phyloP scores from a whole-genome alignment of 2,329 filamentous ascomycete genomes.

The Epichloe baconii region DNA sequence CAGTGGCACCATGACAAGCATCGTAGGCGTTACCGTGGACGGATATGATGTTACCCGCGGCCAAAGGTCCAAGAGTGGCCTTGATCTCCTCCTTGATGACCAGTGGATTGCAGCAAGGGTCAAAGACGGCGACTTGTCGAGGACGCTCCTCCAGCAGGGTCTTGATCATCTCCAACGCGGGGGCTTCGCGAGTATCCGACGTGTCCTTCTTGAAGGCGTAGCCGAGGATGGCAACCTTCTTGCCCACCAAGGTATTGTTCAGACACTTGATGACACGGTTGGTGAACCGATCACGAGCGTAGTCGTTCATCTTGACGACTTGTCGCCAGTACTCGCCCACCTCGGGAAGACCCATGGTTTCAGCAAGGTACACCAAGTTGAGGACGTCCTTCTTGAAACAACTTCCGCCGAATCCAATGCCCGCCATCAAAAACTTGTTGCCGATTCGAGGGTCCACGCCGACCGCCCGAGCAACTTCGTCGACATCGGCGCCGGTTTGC shows the following conservation, averaged over 20 bases:
- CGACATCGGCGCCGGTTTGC: conserved; percentile 60
- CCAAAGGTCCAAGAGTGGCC: conserved; percentile 24
- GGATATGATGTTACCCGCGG: conserved; percentile 29
- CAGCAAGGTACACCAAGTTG: conserved; percentile 60
- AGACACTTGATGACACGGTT: conserved; percentile 52
- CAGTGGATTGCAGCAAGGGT: conserved; percentile 45
- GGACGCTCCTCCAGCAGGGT: conserved; percentile 52
- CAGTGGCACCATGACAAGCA: conserved; percentile 35
- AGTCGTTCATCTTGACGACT: conserved; percentile 66
- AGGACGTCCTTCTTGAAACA: conserved; percentile 76
- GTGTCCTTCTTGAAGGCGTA: conserved; percentile 76
- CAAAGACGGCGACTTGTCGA: conserved; percentile 52
- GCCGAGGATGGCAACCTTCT: conserved; percentile 61
- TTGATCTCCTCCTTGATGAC: conserved; percentile 39
- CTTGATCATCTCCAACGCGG: conserved; percentile 55
- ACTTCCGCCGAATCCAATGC: conserved; percentile 65
- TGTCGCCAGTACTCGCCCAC: conserved; percentile 65
- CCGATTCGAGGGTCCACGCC: conserved; percentile 63
- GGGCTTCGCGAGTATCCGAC: conserved; percentile 58
- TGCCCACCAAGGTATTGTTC: conserved; percentile 54
- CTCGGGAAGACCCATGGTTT: conserved; percentile 54
- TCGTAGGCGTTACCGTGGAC: conserved; percentile 36
- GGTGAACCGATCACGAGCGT: conserved; percentile 56
- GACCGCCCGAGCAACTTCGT: conserved; percentile 54
- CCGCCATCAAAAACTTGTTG: conserved; percentile 58